A percentile compares a stretch with the other conserved stretches of the same genome.
Conservation (phyloP, 2,329 filamentous ascomycete genomes). For the Arthroderma sp. region DNA sequence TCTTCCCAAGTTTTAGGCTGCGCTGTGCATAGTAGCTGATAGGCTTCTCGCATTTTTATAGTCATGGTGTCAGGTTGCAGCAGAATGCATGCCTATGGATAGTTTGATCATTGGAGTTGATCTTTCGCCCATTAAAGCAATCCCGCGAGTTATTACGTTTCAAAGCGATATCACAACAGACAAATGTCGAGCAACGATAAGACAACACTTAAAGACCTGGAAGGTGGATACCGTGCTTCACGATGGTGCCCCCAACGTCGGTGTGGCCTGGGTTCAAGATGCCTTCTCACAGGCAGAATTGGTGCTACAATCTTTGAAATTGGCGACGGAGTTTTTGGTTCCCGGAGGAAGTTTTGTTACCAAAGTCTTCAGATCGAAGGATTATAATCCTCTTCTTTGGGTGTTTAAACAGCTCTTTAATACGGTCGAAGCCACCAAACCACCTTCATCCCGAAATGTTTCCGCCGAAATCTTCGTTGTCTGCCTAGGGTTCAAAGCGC, state of each 20-base stretch:
- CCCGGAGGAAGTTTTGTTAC: constrained; percentile 91
- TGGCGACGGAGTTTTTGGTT: constrained; percentile 83
- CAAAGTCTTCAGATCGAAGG: constrained; percentile 93
- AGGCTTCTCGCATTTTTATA: constrained; percentile 19
- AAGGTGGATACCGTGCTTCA: constrained; percentile 93
- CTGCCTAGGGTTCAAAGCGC: constrained; percentile 86
- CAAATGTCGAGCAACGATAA: constrained; percentile 81
- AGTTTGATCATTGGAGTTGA: constrained; percentile 91
- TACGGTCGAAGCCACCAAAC: constrained; percentile 94
- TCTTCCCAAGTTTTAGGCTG: constrained; percentile 11
- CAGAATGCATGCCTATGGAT: constrained; percentile 82
- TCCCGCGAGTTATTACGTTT: constrained; percentile 86
- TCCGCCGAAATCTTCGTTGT: constrained; percentile 98
- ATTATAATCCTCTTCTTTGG: constrained; percentile 93
- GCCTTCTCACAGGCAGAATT: constrained; percentile 95
- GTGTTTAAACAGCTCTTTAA: constrained; percentile 93
- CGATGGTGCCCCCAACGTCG: constrained; percentile 94
- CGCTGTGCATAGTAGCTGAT: constrained; percentile 13
- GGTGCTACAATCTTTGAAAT: constrained; percentile 75
- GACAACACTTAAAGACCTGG: constrained; percentile 84
- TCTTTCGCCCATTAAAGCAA: constrained; percentile 86
- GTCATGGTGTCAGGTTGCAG: constrained; percentile 94
- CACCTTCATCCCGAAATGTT: constrained; percentile 86
- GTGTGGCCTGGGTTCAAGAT: constrained; percentile 96
- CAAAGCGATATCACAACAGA: constrained; percentile 97